Percentiles rank a stretch among this genome's conserved stretches.
Evolutionary conservation across 1,284 basidiomycete species (phyloP).

Genomic region (Waitea zeae): DNA sequence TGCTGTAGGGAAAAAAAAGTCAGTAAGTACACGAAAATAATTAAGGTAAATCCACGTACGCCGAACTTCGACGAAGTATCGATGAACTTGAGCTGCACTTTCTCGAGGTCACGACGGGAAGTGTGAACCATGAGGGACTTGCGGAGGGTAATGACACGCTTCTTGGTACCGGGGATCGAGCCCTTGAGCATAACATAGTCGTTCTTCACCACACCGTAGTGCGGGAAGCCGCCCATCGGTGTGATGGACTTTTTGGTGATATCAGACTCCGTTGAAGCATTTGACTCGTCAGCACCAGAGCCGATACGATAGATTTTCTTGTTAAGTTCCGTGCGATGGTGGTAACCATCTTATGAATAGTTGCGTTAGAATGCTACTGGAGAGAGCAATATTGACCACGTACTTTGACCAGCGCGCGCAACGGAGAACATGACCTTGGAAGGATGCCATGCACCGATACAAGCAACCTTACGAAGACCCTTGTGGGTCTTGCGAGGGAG

Average conservation of each 20-base stretch:
- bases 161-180: slow-evolving; percentile 89
- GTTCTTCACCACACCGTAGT: slow-evolving; percentile 98
- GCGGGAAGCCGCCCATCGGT: slow-evolving; percentile 98
- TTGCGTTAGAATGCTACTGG: too few species aligned
- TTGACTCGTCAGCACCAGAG: slow-evolving; percentile 62
- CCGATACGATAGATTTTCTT: slow-evolving; percentile 99
- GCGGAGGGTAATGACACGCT: slow-evolving; percentile 90
- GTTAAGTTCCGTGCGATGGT: slow-evolving; percentile 96
- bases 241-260: slow-evolving; percentile 92
- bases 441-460: slow-evolving; percentile 99
- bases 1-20: slow-evolving; percentile 31
- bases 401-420: slow-evolving; percentile 98
- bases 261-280: slow-evolving; percentile 89
- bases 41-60: slow-evolving; percentile 24
- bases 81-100: slow-evolving; percentile 98
- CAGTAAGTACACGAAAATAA: background rate
- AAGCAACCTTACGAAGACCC: slow-evolving; percentile 98
- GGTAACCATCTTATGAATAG: slow-evolving; percentile 71
- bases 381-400: slow-evolving; percentile 17
- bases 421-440: slow-evolving; percentile 99
- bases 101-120: slow-evolving; percentile 82
- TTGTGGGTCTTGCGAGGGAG: slow-evolving; percentile 98
- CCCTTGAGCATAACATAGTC: slow-evolving; percentile 96
- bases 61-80: slow-evolving; percentile 94
- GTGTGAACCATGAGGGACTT: slow-evolving; percentile 83